Conservation (phyloP, 2,329 filamentous ascomycete genomes). For the Chaetomium strumarium region DNA sequence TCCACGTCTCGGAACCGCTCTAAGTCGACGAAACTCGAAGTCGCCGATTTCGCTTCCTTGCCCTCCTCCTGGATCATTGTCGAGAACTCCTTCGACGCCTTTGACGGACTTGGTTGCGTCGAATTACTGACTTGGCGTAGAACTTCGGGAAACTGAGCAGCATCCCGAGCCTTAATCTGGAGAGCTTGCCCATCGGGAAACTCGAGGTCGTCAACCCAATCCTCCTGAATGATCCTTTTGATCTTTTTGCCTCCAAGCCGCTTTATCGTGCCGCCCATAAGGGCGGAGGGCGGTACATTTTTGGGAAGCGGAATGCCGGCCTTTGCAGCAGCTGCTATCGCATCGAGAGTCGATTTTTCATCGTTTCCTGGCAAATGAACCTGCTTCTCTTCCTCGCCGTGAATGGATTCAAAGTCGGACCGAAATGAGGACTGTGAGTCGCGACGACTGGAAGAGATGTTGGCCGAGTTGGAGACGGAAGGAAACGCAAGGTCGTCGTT, state of each 20-base stretch:
- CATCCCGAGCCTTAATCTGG: conserved; percentile 59
- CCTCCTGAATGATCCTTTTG: conserved; percentile 67
- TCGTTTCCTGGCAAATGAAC: conserved; percentile 80
- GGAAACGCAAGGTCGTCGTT: conserved; percentile 58
- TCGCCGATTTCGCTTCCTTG: conserved; percentile 31
- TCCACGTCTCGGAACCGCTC: conserved; percentile 59
- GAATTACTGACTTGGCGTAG: conserved; percentile 62
- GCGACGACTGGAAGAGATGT: conserved; percentile 49
- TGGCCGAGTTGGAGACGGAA: conserved; percentile 43
- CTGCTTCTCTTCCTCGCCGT: conserved; percentile 82
- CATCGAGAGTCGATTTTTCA: conserved; percentile 74
- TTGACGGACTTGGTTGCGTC: conserved; percentile 45
- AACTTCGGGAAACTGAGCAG: conserved; percentile 58
- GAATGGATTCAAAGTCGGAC: conserved; percentile 72
- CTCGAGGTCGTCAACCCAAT: conserved; percentile 76
- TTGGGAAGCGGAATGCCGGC: conserved; percentile 87
- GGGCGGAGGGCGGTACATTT: conserved; percentile 80
- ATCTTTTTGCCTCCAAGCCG: conserved; percentile 71
- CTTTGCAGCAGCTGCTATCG: conserved; percentile 78
- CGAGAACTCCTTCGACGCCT: conserved; percentile 26
- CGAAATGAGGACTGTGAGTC: conserved; percentile 79
- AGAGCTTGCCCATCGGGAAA: conserved; percentile 57
- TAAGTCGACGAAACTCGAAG: conserved; percentile 47
- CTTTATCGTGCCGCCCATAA: conserved; percentile 91
- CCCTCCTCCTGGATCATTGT: conserved; percentile 26